A percentile compares a stretch with the other conserved stretches of the same genome.
Conservation (phyloP, 257 asterid species). For the Solanum dulcamara region DNA sequence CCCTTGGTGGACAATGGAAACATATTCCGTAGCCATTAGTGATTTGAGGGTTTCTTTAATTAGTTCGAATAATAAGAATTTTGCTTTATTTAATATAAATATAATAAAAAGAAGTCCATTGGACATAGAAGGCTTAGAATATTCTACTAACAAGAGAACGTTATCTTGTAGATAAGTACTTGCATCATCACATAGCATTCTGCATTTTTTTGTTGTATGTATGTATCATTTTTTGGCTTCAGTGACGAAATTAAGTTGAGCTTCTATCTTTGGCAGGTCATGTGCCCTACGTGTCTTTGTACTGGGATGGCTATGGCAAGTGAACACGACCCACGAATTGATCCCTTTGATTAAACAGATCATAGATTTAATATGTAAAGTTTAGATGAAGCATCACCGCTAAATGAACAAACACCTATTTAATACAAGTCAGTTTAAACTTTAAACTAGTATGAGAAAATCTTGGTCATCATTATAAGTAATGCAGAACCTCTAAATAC, state of each 20-base stretch:
- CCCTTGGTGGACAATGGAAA: not conserved
- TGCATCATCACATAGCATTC: not conserved
- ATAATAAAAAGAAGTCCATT: not conserved
- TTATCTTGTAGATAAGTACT: not conserved
- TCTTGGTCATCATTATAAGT: not conserved
- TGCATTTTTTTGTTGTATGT: not conserved
- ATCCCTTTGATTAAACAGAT: conserved; percentile 59
- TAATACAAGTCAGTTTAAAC: not conserved
- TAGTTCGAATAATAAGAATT: not conserved
- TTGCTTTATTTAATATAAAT: not conserved
- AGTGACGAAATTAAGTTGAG: not conserved
- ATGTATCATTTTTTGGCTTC: not conserved
- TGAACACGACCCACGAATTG: conserved; percentile 89
- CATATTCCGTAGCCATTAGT: not conserved
- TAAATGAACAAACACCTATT: not conserved
- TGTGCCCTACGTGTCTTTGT: conserved; percentile 98
- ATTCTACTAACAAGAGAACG: not conserved
- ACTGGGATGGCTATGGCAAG: conserved; percentile 98
- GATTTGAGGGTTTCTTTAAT: not conserved
- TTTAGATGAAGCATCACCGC: not conserved
- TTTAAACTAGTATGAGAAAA: not conserved
- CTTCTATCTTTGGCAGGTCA: conserved; percentile 45
- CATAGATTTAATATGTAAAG: not conserved
- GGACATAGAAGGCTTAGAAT: not conserved
- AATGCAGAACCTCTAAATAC: not conserved